Conservation (phyloP, 1,139 yeast genomes). For the Yamadazyma triangularis region DNA sequence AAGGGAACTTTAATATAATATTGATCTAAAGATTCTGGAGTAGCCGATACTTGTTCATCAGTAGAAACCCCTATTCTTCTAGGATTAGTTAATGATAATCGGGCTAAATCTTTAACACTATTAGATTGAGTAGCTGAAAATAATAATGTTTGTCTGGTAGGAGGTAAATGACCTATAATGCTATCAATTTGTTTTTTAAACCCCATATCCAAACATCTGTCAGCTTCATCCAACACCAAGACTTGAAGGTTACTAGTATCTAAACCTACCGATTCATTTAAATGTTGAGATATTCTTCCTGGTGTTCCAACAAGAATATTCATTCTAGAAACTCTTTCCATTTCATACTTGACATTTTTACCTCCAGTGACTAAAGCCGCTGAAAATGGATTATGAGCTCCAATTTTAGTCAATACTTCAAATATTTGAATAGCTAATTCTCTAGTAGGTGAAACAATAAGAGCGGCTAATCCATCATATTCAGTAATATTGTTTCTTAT, state of each 20-base stretch:
- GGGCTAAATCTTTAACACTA: conserved; percentile 79
- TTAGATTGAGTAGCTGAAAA: conserved; percentile 95
- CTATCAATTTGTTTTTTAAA: conserved; percentile 85
- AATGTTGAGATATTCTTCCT: conserved; percentile 88
- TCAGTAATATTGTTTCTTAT: conserved; percentile 78
- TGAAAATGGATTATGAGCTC: conserved; percentile 72
- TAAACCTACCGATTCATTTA: conserved; percentile 89
- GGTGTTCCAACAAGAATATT: conserved; percentile 95
- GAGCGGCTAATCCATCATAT: conserved; percentile 88
- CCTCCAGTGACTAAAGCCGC: conserved; percentile 98
- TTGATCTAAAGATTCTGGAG: conserved; percentile 85
- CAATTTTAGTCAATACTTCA: conserved; percentile 83
- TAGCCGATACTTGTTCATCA: conserved; percentile 45
- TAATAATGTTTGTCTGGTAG: conserved; percentile 79
- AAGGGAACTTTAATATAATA: conserved; percentile 68
- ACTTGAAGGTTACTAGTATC: conserved; percentile 77
- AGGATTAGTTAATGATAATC: conserved; percentile 80
- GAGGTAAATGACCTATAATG: conserved; percentile 77
- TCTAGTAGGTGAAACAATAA: conserved; percentile 89
- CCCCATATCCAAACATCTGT: conserved; percentile 95
- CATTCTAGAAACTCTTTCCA: conserved; percentile 77
- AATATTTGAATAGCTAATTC: conserved; percentile 93
- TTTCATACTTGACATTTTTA: conserved; percentile 83
- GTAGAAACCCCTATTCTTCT: conserved; percentile 63
- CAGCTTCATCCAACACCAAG: conserved; percentile 92